Evolutionary conservation across 352 stramenopile genomes (phyloP), one percentile per base, ranked within the genome.

Genomic region (Hyaloperonospora arabidopsidis): DNA sequence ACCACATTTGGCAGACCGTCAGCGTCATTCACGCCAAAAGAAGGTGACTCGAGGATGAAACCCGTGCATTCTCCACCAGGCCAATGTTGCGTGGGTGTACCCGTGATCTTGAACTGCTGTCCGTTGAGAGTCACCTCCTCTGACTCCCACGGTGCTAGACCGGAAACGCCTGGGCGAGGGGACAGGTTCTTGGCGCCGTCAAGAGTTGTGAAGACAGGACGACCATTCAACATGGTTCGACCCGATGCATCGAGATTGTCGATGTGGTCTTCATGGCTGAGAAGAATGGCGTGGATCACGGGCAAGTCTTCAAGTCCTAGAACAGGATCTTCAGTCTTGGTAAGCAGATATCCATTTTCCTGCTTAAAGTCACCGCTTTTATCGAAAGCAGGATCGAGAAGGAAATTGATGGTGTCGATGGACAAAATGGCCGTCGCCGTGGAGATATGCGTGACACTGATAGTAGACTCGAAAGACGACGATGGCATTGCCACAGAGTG

Each of bases 351-450:
- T 15, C 29, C 43, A 2, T 15, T 46, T 11, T 29, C 14, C 4
- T 44, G 39, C 21, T 47, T 40, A 8, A 61, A 55, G 32, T 54
- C 53, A 15, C 61, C 61, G 11, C 54, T 59, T 4, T 61, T 55
- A 44, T 68, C 64, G 23, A 73, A 70, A 3, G 47, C 28, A 12
- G 68, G 65, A 35, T 77, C 68, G 17, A 67, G 52, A 28, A 77
- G 51, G 55, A 77, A 77, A 54, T 69, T 74, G 57, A 74, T 35
- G 14, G 62, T 56, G 56, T 77, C 68, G 41, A 74, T 74, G 35
- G 55, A 57, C 47, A 74, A 56, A 15, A 77, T 61, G 21, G 68
- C 54, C 10, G 68, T 63, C 11, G 68, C 65, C 15, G 62, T 77
- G 3, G 43, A 49, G 51, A 74, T 74, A 46, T 74, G 68, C 6